Evolutionary conservation across 495 filamentous ascomycete genomes (phyloP).

Genomic region (Cercophora newfieldiana): DNA sequence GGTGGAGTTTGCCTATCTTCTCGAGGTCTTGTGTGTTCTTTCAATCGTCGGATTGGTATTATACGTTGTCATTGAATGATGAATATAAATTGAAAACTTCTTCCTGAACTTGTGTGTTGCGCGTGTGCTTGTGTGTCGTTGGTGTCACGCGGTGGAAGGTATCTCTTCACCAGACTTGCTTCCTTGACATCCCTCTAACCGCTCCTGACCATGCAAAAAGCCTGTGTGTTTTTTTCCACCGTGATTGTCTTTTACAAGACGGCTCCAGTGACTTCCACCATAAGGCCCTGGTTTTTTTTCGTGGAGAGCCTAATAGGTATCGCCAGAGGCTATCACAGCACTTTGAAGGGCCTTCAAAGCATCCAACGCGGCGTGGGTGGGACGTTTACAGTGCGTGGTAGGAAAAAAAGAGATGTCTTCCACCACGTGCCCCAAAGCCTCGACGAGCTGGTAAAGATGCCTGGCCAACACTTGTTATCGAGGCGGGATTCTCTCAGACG

Average conservation of each 20-base stretch:
- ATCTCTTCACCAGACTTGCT: too few species aligned
- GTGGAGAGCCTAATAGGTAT: too few species aligned
- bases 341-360: too few species aligned
- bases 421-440: slow-evolving; percentile 26
- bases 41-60: not conserved
- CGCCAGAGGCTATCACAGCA: too few species aligned
- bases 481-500: slow-evolving; percentile 33
- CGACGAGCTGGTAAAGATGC: slow-evolving; percentile 16
- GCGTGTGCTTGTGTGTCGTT: too few species aligned
- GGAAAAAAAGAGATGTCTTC: slow-evolving; percentile 26
- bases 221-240: too few species aligned
- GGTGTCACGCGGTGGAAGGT: not conserved
- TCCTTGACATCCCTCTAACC: too few species aligned
- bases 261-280: too few species aligned
- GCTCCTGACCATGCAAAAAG: too few species aligned
- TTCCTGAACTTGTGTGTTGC: too few species aligned
- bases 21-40: slow-evolving; percentile 3
- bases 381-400: not conserved
- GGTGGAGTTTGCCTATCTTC: not conserved
- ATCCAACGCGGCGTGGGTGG: too few species aligned
- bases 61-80: slow-evolving; percentile 27
- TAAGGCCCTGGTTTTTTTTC: too few species aligned
- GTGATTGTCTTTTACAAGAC: not conserved
- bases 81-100: slow-evolving; percentile 21
- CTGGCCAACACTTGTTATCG: slow-evolving; percentile 39